Evolutionary conservation across 805 yeast species (phyloP).

Genomic region (Candida gorgasii): DNA sequence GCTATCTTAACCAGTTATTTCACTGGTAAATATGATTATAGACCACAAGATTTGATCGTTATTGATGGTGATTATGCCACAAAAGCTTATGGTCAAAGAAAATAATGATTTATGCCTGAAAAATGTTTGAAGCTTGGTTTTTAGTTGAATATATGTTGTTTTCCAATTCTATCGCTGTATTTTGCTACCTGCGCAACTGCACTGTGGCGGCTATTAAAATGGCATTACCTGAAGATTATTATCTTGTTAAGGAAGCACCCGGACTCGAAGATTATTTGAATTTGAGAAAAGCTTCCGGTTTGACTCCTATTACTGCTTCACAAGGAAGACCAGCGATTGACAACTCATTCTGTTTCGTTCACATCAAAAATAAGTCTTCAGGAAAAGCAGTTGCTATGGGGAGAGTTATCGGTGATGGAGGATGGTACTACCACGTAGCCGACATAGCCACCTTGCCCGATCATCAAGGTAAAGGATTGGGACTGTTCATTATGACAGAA

Average conservation of each 20-base stretch:
- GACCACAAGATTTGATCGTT: conserved; percentile 75
- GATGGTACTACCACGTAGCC: conserved; percentile 11
- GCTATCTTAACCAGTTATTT: conserved; percentile 64
- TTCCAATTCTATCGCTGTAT: not conserved
- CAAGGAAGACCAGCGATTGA: conserved; percentile 6
- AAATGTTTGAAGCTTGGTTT: not conserved
- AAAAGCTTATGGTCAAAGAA: conserved; percentile 62
- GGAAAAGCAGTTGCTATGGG: conserved; percentile 12
- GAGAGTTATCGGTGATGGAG: conserved; percentile 12
- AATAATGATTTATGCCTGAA: conserved; percentile 10
- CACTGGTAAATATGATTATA: conserved; percentile 61
- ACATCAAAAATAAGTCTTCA: not conserved
- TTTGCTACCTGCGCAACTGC: not conserved
- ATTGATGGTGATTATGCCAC: conserved; percentile 73
- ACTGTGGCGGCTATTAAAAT: no score
- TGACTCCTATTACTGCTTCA: conserved; percentile 1
- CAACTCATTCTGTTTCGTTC: conserved; percentile 4
- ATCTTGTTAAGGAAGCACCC: conserved; percentile 1
- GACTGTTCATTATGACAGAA: conserved; percentile 1
- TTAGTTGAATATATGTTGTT: not conserved
- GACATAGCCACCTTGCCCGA: conserved; percentile 12
- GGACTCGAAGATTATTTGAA: conserved; percentile 3
- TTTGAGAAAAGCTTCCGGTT: conserved; percentile 7
- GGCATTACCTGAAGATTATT: not conserved
- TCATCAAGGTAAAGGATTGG: conserved; percentile 10